Conservation (phyloP, 1,284 basidiomycete genomes). For the Pascua sp. region DNA sequence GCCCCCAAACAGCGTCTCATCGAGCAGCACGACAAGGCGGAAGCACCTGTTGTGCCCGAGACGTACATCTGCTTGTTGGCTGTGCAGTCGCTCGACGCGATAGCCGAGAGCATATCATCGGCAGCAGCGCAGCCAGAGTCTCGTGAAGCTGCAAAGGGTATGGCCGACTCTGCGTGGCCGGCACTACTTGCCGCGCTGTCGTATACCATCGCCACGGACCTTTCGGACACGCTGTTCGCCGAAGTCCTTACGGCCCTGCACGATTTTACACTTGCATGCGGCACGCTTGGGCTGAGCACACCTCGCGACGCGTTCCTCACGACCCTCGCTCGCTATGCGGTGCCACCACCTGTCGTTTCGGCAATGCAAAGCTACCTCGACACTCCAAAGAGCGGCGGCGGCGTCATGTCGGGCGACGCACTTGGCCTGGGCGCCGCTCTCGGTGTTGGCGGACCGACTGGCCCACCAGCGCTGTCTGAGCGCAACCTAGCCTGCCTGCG, state of each 20-base stretch:
- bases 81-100: slow-evolving; percentile 78
- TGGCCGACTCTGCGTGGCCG: slow-evolving; percentile 85
- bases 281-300: slow-evolving; percentile 76
- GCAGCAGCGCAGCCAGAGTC: slow-evolving; percentile 51
- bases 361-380: slow-evolving; percentile 71
- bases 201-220: slow-evolving; percentile 81
- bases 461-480: slow-evolving; percentile 71
- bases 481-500: slow-evolving; percentile 88
- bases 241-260: slow-evolving; percentile 72
- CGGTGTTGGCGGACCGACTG: slow-evolving; percentile 32
- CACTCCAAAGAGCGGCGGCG: slow-evolving; percentile 46
- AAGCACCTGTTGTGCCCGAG: slow-evolving; percentile 86
- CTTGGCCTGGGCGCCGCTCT: slow-evolving; percentile 56
- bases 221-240: slow-evolving; percentile 66
- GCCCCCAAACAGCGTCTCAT: slow-evolving; percentile 88
- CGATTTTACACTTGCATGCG: slow-evolving; percentile 80
- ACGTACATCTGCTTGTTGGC: slow-evolving; percentile 88
- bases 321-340: slow-evolving; percentile 78
- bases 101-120: slow-evolving; percentile 81
- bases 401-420: slow-evolving; percentile 61
- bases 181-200: slow-evolving; percentile 82
- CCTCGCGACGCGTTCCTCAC: slow-evolving; percentile 92
- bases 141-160: slow-evolving; percentile 59
- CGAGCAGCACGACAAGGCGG: slow-evolving; percentile 92
- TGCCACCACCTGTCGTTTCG: slow-evolving; percentile 80